Evolutionary conservation across 129 eudicot genomes (phyloP).

Genomic region (Artemisia annua): DNA sequence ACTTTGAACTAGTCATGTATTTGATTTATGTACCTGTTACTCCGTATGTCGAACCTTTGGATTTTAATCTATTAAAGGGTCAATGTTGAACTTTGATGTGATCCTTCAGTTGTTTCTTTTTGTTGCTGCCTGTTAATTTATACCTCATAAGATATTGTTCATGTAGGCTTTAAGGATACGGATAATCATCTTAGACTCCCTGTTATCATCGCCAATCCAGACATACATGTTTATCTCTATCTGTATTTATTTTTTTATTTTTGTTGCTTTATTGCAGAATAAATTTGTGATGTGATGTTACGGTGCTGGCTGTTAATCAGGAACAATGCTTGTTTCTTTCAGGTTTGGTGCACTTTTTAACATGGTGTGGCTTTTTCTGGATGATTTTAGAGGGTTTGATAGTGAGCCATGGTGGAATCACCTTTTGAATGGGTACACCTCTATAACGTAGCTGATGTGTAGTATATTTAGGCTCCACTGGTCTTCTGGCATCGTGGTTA

Average conservation of each 20-base stretch:
- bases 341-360: conserved; percentile 90
- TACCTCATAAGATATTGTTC: conserved; percentile 15
- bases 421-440: conserved; percentile 73
- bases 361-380: conserved; percentile 67
- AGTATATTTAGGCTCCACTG: conserved; percentile 86
- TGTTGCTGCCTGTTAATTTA: too few species aligned
- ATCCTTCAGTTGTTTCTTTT: too few species aligned
- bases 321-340: conserved; percentile 17
- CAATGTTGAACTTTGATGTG: too few species aligned
- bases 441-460: conserved; percentile 89
- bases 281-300: not conserved
- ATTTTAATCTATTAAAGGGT: too few species aligned
- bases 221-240: conserved; percentile 72
- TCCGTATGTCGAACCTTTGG: too few species aligned
- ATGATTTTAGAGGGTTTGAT: conserved; percentile 90
- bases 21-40: too few species aligned
- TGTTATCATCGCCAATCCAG: conserved; percentile 91
- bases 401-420: conserved; percentile 89
- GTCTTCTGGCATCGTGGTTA: conserved; percentile 88
- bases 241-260: not conserved
- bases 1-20: too few species aligned
- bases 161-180: conserved; percentile 84
- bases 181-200: conserved; percentile 82
- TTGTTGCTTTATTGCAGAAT: conserved; percentile 9
- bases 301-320: not conserved